phyloP scores from a whole-genome alignment of 2,329 filamentous ascomycete species.

The Phialocephala subalpina region DNA sequence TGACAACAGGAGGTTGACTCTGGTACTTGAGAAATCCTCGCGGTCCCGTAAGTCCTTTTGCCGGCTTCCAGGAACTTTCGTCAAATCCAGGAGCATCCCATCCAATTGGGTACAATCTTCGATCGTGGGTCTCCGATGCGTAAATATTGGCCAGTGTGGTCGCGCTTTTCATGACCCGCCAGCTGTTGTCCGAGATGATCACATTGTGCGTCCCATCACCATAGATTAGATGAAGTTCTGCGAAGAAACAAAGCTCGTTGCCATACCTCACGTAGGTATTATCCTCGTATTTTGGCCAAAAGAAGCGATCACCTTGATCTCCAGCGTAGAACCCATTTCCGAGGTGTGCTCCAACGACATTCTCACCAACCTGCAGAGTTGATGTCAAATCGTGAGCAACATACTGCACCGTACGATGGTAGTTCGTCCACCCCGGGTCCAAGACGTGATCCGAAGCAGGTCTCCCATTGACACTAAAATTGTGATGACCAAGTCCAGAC shows the following conservation, averaged over 20 bases:
- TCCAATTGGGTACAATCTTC: not conserved
- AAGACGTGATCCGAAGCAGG: conserved; percentile 4
- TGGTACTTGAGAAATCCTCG: conserved; percentile 3
- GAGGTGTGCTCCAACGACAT: conserved; percentile 5
- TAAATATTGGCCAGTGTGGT: conserved; percentile 8
- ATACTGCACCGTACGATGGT: conserved; percentile 7
- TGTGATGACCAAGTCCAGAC: conserved; percentile 7
- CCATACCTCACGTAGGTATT: conserved; percentile 10
- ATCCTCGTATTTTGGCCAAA: conserved; percentile 11
- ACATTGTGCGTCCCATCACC: conserved; percentile 3
- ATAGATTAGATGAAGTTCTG: not conserved
- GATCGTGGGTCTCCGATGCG: conserved; percentile 9
- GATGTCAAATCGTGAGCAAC: conserved; percentile 3
- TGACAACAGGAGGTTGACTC: conserved; percentile 7
- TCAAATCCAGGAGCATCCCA: conserved; percentile 11
- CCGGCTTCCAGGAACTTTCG: not conserved
- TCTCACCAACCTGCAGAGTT: not conserved
- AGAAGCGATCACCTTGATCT: conserved; percentile 8
- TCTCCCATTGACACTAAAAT: conserved; percentile 6
- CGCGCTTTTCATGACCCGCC: not conserved
- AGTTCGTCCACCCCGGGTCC: conserved; percentile 7
- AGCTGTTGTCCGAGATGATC: not conserved
- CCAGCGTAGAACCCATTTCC: conserved; percentile 9
- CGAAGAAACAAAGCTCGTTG: conserved; percentile 9
- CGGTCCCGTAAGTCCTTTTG: conserved; percentile 1